Evolutionary conservation across 768 basidiomycete species (phyloP), one percentile per base, ranked within the genome.

Genomic region (Tubosaeta sp.): DNA sequence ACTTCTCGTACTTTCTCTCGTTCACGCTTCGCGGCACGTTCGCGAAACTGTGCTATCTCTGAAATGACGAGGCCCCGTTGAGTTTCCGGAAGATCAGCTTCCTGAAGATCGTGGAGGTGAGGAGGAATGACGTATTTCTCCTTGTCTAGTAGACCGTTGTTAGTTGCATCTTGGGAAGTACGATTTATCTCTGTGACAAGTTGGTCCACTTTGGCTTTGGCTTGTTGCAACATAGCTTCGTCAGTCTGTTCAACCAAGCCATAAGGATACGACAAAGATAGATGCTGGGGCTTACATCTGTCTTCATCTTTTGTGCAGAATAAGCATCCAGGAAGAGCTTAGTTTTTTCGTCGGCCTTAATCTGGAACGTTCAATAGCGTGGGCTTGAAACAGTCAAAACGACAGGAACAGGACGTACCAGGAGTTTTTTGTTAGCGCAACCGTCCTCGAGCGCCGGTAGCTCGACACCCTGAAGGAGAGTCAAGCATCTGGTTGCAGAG

Each of bases 271-370:
- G 13, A 16, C 49, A 48, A 34, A 14, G 40, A 27, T 16, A 38
- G 6, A 39, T 21, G 27, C 11, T 10, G 21, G 36, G 9, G 73
- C 87, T 68, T 62, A 94, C 94, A 66, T 91, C 89, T 7, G 86
- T 90, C 51, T 79, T 69, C 76, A 90, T 89, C 56, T 88, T 81
- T 60, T 87, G 83, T 16, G 84, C 75, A 46, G 83, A 78, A 66
- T 91, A 96, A 30, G 88, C 86, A 58, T 97, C 93, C 53, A 98
- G 69, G 60, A 94, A 90, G 9, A 81, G 76, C 45, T 84, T 84
- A 0, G 93, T 96, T 72, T 96, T 96, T 71, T 96, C 93, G 67
- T 99, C 96, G 51, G 91, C 93, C 73, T 95, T 97, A 55, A 97
- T 84, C 87, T 92, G 63, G 49, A 36, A 52, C 18, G 22, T 29